A percentile compares a stretch with the other conserved stretches of the same genome.
Evolutionary conservation across 139 green algal species (phyloP).

Genomic region (Chlorella sorokiniana): DNA sequence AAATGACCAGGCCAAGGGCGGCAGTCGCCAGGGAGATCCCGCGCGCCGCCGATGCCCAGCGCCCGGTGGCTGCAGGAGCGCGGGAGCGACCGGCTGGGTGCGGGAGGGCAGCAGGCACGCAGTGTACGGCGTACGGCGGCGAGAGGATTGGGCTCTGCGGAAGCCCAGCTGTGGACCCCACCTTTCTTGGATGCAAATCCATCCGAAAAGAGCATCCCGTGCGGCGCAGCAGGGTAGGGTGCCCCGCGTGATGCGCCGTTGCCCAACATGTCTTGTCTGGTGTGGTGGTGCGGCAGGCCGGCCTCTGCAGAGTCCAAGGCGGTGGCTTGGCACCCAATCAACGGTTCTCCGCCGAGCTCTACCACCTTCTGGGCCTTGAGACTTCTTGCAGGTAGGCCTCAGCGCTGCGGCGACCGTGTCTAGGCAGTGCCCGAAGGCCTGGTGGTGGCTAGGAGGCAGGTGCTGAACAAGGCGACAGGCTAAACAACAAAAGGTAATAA

Average conservation of each 20-base stretch:
- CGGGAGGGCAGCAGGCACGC: neutral
- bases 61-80: neutral
- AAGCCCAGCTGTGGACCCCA: neutral
- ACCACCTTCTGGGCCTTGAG: no score
- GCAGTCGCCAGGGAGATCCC: neutral
- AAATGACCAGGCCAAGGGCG: conserved; percentile 20
- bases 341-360: no score
- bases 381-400: no score
- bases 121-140: neutral
- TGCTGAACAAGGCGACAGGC: no score
- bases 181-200: neutral
- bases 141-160: neutral
- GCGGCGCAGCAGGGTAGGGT: neutral
- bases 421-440: no score
- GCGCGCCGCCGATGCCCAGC: conserved; percentile 13
- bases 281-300: no score
- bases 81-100: neutral
- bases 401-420: no score
- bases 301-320: no score
- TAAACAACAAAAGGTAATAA: no score
- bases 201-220: conserved; percentile 21
- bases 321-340: no score
- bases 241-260: neutral
- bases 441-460: no score
- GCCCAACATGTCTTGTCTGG: no score